Conservation (phyloP, 371 early-diverging fungal genomes). For the Rhizopus microsporus region DNA sequence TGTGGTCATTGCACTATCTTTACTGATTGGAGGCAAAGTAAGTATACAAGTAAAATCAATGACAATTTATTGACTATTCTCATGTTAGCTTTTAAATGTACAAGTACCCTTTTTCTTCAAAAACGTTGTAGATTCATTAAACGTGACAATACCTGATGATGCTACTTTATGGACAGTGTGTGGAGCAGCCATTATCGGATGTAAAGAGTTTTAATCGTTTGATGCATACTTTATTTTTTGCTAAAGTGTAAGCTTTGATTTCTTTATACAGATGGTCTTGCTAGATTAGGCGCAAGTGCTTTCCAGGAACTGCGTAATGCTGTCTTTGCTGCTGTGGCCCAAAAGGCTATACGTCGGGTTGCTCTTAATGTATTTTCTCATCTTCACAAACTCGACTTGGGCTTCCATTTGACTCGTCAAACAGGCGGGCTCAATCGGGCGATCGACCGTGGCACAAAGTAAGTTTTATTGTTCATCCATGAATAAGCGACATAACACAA, state of each 20-base stretch:
- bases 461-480: constrained; percentile 5
- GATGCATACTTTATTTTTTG: background rate
- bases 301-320: constrained; percentile 93
- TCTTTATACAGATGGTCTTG: constrained; percentile 72
- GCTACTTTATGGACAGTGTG: constrained; percentile 73
- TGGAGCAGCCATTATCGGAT: constrained; percentile 89
- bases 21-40: constrained; percentile 80
- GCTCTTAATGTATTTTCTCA: constrained; percentile 88
- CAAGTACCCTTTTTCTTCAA: constrained; percentile 96
- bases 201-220: constrained; percentile 34
- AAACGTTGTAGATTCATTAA: constrained; percentile 77
- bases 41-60: background rate
- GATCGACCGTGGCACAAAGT: constrained; percentile 97
- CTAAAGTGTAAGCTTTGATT: background rate
- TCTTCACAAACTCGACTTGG: constrained; percentile 81
- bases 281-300: constrained; percentile 80
- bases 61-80: constrained; percentile 1
- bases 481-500: background rate
- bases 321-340: constrained; percentile 93
- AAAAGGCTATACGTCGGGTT: constrained; percentile 88
- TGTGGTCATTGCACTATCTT: constrained; percentile 80
- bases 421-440: constrained; percentile 95
- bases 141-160: constrained; percentile 55
- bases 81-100: constrained; percentile 77
- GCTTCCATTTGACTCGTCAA: constrained; percentile 89